Percentiles rank a stretch among this genome's conserved stretches.
Evolutionary conservation across 108 stramenopile genomes (phyloP).

Genomic region (Stephanodiscus triporus): DNA sequence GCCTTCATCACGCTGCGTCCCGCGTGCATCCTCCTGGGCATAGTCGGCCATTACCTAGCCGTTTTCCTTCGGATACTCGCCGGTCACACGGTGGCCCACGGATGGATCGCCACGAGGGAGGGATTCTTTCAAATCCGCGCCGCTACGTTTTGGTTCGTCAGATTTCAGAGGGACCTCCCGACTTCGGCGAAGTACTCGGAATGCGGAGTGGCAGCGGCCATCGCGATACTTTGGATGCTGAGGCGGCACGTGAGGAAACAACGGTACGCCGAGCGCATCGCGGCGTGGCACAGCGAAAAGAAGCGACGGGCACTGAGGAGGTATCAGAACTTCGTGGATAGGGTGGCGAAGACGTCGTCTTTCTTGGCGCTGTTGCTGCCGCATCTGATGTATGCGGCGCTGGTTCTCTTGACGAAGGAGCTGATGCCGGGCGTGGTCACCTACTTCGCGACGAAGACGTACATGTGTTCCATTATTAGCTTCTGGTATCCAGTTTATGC

Average conservation of each 20-base stretch:
- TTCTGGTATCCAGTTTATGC: constrained; percentile 62
- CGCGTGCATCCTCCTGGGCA: constrained; percentile 48
- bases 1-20: constrained; percentile 59
- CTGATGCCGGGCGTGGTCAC: constrained; percentile 55
- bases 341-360: constrained; percentile 65
- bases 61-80: constrained; percentile 40
- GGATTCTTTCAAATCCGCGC: constrained; percentile 47
- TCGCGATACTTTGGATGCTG: constrained; percentile 52
- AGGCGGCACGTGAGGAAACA: constrained; percentile 63
- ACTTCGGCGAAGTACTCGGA: constrained; percentile 55
- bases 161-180: constrained; percentile 52
- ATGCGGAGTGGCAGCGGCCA: constrained; percentile 50
- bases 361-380: constrained; percentile 74
- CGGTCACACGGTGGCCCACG: constrained; percentile 51
- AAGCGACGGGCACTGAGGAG: constrained; percentile 34
- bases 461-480: constrained; percentile 44
- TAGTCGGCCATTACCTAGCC: constrained; percentile 43
- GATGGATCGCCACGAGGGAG: constrained; percentile 48
- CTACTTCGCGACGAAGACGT: constrained; percentile 65
- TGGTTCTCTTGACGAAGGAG: constrained; percentile 35
- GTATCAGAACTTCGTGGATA: constrained; percentile 45
- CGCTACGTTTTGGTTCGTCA: constrained; percentile 49
- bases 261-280: constrained; percentile 61
- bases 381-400: constrained; percentile 62
- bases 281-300: constrained; percentile 53